A percentile compares a stretch with the other conserved stretches of the same genome.
phyloP scores from a whole-genome alignment of 768 basidiomycete genomes.

The Russula emetica region DNA sequence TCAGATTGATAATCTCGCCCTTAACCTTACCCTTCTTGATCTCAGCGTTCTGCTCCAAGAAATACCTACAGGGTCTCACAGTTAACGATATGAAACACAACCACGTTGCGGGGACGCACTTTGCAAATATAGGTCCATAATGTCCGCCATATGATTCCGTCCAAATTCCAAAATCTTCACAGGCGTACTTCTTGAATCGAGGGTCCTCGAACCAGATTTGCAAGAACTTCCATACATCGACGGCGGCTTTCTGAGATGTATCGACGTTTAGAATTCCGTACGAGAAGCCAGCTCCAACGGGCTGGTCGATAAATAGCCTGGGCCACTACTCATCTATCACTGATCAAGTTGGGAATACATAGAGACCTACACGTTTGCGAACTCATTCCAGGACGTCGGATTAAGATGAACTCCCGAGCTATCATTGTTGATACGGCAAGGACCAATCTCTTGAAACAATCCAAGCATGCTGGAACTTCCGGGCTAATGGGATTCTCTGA shows the following conservation, averaged over 20 bases:
- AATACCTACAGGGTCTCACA: slow-evolving; percentile 34
- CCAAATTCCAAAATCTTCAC: slow-evolving; percentile 53
- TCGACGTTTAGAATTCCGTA: slow-evolving; percentile 48
- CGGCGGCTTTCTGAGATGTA: slow-evolving; percentile 51
- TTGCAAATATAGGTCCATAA: slow-evolving; percentile 39
- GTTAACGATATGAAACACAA: neutral
- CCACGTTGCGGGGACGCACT: slow-evolving; percentile 28
- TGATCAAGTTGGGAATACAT: neutral
- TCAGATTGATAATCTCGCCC: slow-evolving; percentile 53
- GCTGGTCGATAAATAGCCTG: slow-evolving; percentile 59
- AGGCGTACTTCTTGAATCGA: slow-evolving; percentile 47
- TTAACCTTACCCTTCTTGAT: slow-evolving; percentile 45
- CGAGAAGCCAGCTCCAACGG: slow-evolving; percentile 59
- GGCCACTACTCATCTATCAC: neutral
- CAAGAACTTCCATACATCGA: slow-evolving; percentile 58
- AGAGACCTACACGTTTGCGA: slow-evolving; percentile 43
- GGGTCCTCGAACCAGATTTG: slow-evolving; percentile 58
- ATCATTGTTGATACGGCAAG: slow-evolving; percentile 67
- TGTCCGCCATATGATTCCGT: slow-evolving; percentile 53
- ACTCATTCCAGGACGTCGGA: slow-evolving; percentile 55
- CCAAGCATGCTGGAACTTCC: slow-evolving; percentile 56
- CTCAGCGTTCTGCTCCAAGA: slow-evolving; percentile 55
- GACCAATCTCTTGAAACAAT: slow-evolving; percentile 88
- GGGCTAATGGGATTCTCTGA: slow-evolving; percentile 30
- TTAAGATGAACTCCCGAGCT: slow-evolving; percentile 53